Conservation (phyloP, 2,329 filamentous ascomycete species). For the Pseudocercospora fijiensis region DNA sequence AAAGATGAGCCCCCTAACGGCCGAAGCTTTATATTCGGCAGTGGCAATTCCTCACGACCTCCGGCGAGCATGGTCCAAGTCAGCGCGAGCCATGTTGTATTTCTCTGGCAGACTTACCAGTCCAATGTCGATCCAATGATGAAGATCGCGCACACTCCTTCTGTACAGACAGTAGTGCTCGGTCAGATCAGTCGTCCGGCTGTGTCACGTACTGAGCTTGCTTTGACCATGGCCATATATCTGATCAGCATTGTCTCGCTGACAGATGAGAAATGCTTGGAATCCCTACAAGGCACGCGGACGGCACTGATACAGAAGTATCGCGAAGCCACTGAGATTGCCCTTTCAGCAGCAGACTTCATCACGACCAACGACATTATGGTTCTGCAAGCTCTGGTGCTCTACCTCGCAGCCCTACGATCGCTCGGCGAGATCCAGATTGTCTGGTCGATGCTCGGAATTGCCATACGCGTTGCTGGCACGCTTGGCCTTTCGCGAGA, state of each 20-base stretch:
- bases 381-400: slow-evolving; percentile 34
- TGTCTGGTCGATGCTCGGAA: slow-evolving; percentile 31
- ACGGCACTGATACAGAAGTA: slow-evolving; percentile 26
- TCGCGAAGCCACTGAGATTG: slow-evolving; percentile 29
- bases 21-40: slow-evolving; percentile 30
- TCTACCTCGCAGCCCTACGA: slow-evolving; percentile 32
- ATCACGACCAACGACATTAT: slow-evolving; percentile 33
- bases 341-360: slow-evolving; percentile 32
- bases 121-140: slow-evolving; percentile 72
- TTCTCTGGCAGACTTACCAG: slow-evolving; percentile 72
- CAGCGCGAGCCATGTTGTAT: slow-evolving; percentile 52
- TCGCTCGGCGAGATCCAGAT: slow-evolving; percentile 28
- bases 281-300: slow-evolving; percentile 27
- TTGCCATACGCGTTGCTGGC: slow-evolving; percentile 48
- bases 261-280: slow-evolving; percentile 32
- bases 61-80: slow-evolving; percentile 23
- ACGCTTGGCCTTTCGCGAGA: slow-evolving; percentile 42
- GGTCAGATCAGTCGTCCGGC: slow-evolving; percentile 58
- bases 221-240: slow-evolving; percentile 40
- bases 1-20: slow-evolving; percentile 5
- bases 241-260: slow-evolving; percentile 36
- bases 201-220: slow-evolving; percentile 47
- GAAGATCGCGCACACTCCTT: slow-evolving; percentile 71
- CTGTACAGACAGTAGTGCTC: slow-evolving; percentile 65
- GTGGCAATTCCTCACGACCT: slow-evolving; percentile 18